A percentile compares a stretch with the other conserved stretches of the same genome.
phyloP scores from a whole-genome alignment of 2,329 filamentous ascomycete genomes.

The Calonectria naviculata region DNA sequence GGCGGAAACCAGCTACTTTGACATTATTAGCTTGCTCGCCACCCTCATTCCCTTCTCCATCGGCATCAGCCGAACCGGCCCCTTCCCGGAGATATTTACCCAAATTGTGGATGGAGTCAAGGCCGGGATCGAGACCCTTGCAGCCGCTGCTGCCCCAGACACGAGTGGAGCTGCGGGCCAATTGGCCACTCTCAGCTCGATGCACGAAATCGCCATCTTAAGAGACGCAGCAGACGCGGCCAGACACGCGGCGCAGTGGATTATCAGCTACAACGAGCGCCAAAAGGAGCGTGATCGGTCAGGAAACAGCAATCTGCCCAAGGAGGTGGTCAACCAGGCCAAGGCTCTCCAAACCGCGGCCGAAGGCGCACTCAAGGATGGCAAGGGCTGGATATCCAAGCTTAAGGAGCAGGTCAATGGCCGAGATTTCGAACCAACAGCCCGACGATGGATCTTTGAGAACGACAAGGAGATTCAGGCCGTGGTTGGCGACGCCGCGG shows the following conservation, averaged over 20 bases:
- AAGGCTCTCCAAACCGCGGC: conserved; percentile 47
- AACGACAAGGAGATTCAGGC: conserved; percentile 32
- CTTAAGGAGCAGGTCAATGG: conserved; percentile 44
- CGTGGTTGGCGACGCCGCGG: conserved; percentile 38
- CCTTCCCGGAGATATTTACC: conserved; percentile 37
- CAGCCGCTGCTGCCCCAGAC: conserved; percentile 22
- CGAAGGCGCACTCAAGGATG: conserved; percentile 45
- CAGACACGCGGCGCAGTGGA: conserved; percentile 46
- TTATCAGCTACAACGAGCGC: conserved; percentile 49
- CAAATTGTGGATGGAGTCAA: conserved; percentile 42
- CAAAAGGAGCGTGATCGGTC: conserved; percentile 53
- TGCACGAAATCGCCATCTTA: conserved; percentile 51
- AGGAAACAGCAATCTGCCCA: conserved; percentile 50
- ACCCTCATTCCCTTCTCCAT: conserved; percentile 45
- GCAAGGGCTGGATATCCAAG: conserved; percentile 41
- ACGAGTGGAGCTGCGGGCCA: conserved; percentile 26
- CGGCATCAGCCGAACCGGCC: conserved; percentile 34
- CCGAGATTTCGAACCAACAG: conserved; percentile 38
- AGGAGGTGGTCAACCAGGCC: conserved; percentile 47
- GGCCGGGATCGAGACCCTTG: conserved; percentile 41
- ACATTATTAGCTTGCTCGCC: conserved; percentile 54
- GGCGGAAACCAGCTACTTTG: conserved; percentile 57
- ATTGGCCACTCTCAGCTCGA: conserved; percentile 43
- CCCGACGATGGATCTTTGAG: conserved; percentile 45
- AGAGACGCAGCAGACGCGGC: conserved; percentile 51